phyloP scores from a whole-genome alignment of 495 filamentous ascomycete species.

The Annulohypoxylon bovei region DNA sequence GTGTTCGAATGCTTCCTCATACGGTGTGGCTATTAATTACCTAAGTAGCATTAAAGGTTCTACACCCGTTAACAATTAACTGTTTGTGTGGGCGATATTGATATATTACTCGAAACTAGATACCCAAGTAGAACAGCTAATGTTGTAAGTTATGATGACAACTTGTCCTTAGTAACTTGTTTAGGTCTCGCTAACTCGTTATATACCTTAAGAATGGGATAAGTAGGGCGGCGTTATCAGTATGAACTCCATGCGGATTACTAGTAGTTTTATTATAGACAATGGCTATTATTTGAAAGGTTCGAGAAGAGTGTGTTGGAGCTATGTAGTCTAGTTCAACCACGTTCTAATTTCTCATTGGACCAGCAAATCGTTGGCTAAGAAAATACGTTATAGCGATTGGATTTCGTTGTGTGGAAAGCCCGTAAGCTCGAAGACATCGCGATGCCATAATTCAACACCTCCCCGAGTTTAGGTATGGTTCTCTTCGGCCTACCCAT shows the following conservation, averaged over 20 bases:
- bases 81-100: slow-evolving; percentile 11
- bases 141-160: slow-evolving; percentile 1
- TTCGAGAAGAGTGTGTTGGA: slow-evolving; percentile 18
- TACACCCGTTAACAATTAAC: slow-evolving; percentile 6
- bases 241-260: background rate
- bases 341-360: slow-evolving; percentile 38
- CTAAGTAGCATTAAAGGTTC: slow-evolving; percentile 25
- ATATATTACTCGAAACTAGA: slow-evolving; percentile 7
- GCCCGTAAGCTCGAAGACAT: slow-evolving; percentile 17
- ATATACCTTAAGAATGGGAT: slow-evolving; percentile 1
- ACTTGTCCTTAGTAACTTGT: slow-evolving; percentile 5
- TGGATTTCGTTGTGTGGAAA: slow-evolving; percentile 14
- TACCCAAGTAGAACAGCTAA: slow-evolving; percentile 1
- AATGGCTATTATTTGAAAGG: background rate
- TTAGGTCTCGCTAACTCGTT: background rate
- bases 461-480: slow-evolving; percentile 8
- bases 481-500: slow-evolving; percentile 27
- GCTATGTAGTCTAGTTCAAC: slow-evolving; percentile 21
- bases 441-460: slow-evolving; percentile 20
- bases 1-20: slow-evolving; percentile 32
- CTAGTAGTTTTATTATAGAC: slow-evolving; percentile 9
- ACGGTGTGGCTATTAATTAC: slow-evolving; percentile 38
- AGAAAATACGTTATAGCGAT: slow-evolving; percentile 35
- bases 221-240: slow-evolving; percentile 22
- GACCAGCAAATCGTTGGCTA: slow-evolving; percentile 24